phyloP scores from a whole-genome alignment of 2,329 filamentous ascomycete genomes.

The Fusarium pseudograminearum region DNA sequence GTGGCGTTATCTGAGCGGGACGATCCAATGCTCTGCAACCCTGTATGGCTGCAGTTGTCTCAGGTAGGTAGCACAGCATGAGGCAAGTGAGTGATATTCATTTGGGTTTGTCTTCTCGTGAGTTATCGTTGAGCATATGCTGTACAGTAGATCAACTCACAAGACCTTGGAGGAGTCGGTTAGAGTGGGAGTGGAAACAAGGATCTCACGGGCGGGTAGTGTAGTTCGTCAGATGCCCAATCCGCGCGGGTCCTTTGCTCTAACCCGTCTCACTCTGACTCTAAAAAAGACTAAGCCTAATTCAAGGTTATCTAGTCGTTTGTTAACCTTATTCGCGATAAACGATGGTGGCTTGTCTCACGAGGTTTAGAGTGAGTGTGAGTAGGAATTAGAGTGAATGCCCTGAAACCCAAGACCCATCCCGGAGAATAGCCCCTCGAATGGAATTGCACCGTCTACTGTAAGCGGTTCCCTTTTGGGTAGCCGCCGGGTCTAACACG shows the following conservation, averaged over 20 bases:
- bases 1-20: slow-evolving; percentile 6
- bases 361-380: neutral
- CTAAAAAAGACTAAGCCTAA: slow-evolving; percentile 15
- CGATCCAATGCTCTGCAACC: slow-evolving; percentile 3
- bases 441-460: slow-evolving; percentile 8
- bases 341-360: slow-evolving; percentile 34
- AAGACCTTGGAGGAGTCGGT: neutral
- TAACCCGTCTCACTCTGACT: neutral
- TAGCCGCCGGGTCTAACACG: neutral
- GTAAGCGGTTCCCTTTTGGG: slow-evolving; percentile 4
- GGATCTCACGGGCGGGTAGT: slow-evolving; percentile 4
- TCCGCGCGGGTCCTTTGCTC: neutral
- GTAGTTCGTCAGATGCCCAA: slow-evolving; percentile 14
- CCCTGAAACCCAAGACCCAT: slow-evolving; percentile 19
- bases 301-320: slow-evolving; percentile 11
- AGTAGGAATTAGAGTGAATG: neutral
- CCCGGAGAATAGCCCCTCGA: slow-evolving; percentile 31
- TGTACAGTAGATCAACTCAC: neutral
- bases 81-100: neutral
- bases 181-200: neutral
- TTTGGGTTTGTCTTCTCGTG: neutral
- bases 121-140: slow-evolving; percentile 1
- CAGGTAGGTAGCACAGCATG: slow-evolving; percentile 5
- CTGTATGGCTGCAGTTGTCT: slow-evolving; percentile 1
- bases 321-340: slow-evolving; percentile 27